Evolutionary conservation across 1,284 basidiomycete genomes (phyloP).

Genomic region (Ganoderma sp.): DNA sequence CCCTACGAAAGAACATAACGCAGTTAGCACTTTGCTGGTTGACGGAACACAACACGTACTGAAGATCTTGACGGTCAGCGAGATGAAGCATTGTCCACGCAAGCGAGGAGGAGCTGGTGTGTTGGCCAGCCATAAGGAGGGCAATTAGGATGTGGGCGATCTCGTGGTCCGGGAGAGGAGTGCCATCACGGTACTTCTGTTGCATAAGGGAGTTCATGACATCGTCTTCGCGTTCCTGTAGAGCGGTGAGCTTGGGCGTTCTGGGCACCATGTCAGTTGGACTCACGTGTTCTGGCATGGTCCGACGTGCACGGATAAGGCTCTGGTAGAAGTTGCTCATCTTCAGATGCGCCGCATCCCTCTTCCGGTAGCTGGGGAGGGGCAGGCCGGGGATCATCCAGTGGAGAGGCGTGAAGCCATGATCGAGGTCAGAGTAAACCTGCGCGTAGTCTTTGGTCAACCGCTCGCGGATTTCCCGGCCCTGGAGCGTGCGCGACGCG

Average conservation of each 20-base stretch:
- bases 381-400: constrained; percentile 96
- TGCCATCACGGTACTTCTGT: constrained; percentile 88
- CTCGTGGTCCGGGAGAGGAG: constrained; percentile 83
- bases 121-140: constrained; percentile 96
- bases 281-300: constrained; percentile 52
- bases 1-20: constrained; percentile 48
- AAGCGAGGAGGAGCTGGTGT: constrained; percentile 92
- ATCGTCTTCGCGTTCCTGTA: constrained; percentile 76
- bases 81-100: constrained; percentile 94
- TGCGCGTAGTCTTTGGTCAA: constrained; percentile 89
- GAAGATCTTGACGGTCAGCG: constrained; percentile 79
- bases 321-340: constrained; percentile 95
- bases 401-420: constrained; percentile 90
- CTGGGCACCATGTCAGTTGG: neutral
- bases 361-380: constrained; percentile 84
- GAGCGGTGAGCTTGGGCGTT: constrained; percentile 4
- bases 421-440: constrained; percentile 90
- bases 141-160: constrained; percentile 98
- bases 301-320: constrained; percentile 83
- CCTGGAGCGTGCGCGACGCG: constrained; percentile 92
- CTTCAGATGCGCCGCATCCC: constrained; percentile 90
- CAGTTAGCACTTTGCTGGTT: neutral
- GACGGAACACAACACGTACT: constrained; percentile 53
- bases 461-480: constrained; percentile 82
- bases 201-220: constrained; percentile 92